Evolutionary conservation across 306 rosid species (phyloP).

Genomic region (Heteromeles arbutifolia): DNA sequence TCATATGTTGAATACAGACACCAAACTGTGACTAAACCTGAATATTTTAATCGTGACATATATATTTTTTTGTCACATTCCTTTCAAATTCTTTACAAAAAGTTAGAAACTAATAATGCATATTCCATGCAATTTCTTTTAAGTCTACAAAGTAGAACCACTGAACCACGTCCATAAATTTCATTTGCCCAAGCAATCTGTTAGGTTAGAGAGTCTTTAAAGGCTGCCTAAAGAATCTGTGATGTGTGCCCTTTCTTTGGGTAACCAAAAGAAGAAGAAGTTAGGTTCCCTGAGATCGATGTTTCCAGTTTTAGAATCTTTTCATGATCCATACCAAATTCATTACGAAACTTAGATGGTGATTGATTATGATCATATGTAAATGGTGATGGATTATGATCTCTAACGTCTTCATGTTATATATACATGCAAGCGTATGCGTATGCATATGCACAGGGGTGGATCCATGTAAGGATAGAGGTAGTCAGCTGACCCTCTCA

Average conservation of each 20-base stretch:
- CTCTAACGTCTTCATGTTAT: not conserved
- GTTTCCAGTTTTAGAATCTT: not conserved
- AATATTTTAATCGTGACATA: too few species aligned
- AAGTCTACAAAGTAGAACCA: not conserved
- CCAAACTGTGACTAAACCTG: not conserved
- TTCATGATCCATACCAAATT: not conserved
- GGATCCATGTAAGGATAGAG: too few species aligned
- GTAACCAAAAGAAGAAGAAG: not conserved
- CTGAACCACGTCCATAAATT: not conserved
- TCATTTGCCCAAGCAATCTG: not conserved
- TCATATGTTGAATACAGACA: too few species aligned
- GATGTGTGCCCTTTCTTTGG: not conserved
- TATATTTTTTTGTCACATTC: not conserved
- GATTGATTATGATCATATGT: not conserved
- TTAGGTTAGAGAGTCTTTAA: not conserved
- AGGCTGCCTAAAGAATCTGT: not conserved
- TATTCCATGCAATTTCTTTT: not conserved
- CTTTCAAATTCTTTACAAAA: constrained; percentile 3
- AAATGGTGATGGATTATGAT: not conserved
- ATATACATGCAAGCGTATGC: not conserved
- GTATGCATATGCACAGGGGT: too few species aligned
- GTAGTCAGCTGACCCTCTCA: too few species aligned
- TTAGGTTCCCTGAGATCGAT: not conserved
- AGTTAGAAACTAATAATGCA: not conserved
- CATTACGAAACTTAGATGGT: not conserved